A percentile compares a stretch with the other conserved stretches of the same genome.
phyloP scores from a whole-genome alignment of 2,329 filamentous ascomycete species.

The Penicillium thymicola region DNA sequence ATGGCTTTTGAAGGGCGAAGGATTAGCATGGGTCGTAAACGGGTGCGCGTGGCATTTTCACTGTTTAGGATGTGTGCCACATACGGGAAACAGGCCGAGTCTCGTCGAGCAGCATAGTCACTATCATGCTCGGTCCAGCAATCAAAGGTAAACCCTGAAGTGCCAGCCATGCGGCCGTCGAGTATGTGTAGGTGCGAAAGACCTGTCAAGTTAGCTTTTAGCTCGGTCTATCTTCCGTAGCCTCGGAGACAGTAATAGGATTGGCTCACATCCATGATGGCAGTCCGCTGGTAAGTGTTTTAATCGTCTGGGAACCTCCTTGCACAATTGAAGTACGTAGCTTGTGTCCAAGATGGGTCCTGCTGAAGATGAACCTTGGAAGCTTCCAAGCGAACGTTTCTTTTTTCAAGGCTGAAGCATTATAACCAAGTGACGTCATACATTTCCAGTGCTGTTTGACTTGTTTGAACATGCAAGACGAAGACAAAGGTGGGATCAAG shows the following conservation, averaged over 20 bases:
- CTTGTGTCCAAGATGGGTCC: not conserved
- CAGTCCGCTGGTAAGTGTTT: not conserved
- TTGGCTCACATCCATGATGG: conserved; percentile 13
- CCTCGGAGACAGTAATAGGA: not conserved
- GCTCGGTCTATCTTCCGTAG: conserved; percentile 10
- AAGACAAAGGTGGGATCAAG: not conserved
- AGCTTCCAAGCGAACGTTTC: not conserved
- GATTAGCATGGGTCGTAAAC: conserved; percentile 6
- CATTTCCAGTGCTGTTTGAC: not conserved
- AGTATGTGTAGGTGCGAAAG: conserved; percentile 46
- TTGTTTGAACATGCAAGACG: not conserved
- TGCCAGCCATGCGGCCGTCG: conserved; percentile 44
- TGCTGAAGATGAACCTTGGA: not conserved
- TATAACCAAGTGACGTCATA: conserved; percentile 10
- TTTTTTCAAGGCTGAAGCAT: conserved; percentile 2
- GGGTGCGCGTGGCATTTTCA: not conserved
- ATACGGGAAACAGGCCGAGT: conserved; percentile 54
- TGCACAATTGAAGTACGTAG: not conserved
- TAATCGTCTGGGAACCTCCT: not conserved
- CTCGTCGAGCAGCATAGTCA: conserved; percentile 57
- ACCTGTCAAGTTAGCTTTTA: conserved; percentile 30
- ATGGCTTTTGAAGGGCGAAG: conserved; percentile 46
- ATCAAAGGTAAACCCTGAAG: conserved; percentile 54
- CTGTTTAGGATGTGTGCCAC: conserved; percentile 17
- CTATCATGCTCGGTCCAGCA: conserved; percentile 58